Evolutionary conservation across 345 rosid genomes (phyloP).

Genomic region (Atalantia buxifolia): DNA sequence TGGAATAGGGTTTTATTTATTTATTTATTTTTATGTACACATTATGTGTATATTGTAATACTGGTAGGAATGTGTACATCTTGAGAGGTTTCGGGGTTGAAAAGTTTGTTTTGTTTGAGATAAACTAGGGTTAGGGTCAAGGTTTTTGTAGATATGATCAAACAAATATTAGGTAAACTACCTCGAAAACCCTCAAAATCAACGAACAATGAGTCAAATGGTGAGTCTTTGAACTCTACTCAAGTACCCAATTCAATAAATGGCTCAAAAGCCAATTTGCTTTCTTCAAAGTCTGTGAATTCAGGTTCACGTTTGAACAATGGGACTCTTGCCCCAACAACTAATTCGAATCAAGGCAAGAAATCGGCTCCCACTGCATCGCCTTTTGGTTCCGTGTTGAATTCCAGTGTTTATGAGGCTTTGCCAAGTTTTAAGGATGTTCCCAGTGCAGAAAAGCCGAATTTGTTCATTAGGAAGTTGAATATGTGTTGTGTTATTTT

Average conservation of each 20-base stretch:
- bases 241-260: conserved; percentile 38
- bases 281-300: conserved; percentile 36
- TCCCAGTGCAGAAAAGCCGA: conserved; percentile 59
- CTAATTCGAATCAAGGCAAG: conserved; percentile 43
- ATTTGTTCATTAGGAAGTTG: conserved; percentile 60
- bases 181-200: conserved; percentile 74
- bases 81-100: conserved; percentile 19
- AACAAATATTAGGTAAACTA: conserved; percentile 72
- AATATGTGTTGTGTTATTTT: conserved; percentile 61
- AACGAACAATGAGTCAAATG: conserved; percentile 40
- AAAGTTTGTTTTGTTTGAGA: conserved; percentile 17
- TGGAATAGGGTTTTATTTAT: neutral
- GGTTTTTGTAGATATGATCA: conserved; percentile 54
- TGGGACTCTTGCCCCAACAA: conserved; percentile 35
- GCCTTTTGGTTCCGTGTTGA: conserved; percentile 32
- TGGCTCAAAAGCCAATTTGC: conserved; percentile 30
- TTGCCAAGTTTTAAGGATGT: conserved; percentile 69
- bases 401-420: conserved; percentile 51
- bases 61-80: conserved; percentile 9
- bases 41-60: neutral
- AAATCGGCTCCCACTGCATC: conserved; percentile 24
- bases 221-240: conserved; percentile 40
- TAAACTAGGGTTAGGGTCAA: conserved; percentile 9
- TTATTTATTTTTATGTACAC: neutral
- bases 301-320: conserved; percentile 41